Base-by-base conservation (phyloP, 805 yeast species). In the Saturnispora gosingensis region DNA sequence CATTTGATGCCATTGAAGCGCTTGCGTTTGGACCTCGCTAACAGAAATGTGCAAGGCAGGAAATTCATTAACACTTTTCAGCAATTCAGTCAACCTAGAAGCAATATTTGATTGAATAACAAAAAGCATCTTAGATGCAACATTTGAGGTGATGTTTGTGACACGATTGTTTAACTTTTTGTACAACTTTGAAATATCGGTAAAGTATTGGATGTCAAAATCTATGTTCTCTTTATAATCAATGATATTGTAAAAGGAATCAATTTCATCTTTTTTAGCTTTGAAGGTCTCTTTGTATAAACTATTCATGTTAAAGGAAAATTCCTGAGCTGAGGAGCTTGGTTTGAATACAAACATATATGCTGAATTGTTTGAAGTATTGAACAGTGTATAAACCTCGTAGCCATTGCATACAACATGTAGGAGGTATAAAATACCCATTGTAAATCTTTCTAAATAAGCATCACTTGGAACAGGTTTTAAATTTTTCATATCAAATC, bases 1-100 rank as follows among this genome's bases (percentile, higher is more conserved):
- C 13, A 80, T 70, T 2, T 78, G 65, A 63, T 88, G 93, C 96
- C 97, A 89, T 4, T 89, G 84, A 48, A 90, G 68, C 4, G 90
- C 83, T 10, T 91, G 89, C 30, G 85, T 65, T 1, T 79, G 69
- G 18, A 80, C 61, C 57, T 82, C 86, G 44, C 79, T 74, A 20
- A 79, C 72, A 18, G 75, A 71, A 77, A 85, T 76, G 52, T 74
- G 75, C 36, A 89, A 68, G 1, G 80, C 72, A 4, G 96, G 95
- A 57, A 83, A 74, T 20, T 77, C 81, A 7, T 69, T 53, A 4
- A 82, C 59, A 1, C 80, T 67, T 27, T 71, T 72, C 38, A 85
- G 62, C 4, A 73, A 58, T 49, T 70, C 73, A 45, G 72, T 53
- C 3, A 88, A 59, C 55, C 76, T 76, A 1, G 67, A 59, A 1